Percentiles rank a stretch among this genome's conserved stretches.
These are phyloP conservation scores for Parachaetomium inaequale DNA, from an alignment of 495 filamentous ascomycete species.

Conservation along the genomic window DNA sequence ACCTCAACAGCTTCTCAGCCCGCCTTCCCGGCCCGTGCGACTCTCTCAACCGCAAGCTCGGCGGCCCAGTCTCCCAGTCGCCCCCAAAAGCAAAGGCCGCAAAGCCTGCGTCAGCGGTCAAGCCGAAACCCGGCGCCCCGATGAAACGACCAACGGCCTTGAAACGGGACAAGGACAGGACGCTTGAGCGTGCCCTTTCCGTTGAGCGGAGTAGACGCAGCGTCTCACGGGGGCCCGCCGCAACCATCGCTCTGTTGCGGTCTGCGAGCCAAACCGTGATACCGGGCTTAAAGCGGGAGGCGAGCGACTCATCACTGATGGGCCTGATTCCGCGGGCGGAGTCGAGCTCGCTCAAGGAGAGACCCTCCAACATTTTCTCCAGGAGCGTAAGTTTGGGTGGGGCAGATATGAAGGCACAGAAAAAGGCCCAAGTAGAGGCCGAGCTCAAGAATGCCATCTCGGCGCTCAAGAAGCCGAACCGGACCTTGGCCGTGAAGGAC, in stretches of 20 bases:
- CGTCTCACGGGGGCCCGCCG: conserved; percentile 49
- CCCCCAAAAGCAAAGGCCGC: conserved; percentile 52
- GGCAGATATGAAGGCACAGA: conserved; percentile 61
- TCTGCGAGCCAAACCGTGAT: conserved; percentile 62
- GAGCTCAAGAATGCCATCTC: conserved; percentile 81
- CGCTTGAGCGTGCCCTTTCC: conserved; percentile 67
- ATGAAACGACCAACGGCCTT: conserved; percentile 48
- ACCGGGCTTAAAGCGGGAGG: conserved; percentile 60
- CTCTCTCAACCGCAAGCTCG: conserved; percentile 79
- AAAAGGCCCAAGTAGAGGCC: conserved; percentile 71
- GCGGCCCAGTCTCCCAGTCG: conserved; percentile 65
- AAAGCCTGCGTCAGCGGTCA: conserved; percentile 36
- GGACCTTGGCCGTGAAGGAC: conserved; percentile 69
- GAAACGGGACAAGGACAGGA: conserved; percentile 54
- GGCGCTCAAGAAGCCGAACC: conserved; percentile 81
- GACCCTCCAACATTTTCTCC: conserved; percentile 21
- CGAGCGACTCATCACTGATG: conserved; percentile 57
- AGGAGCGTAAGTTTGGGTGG: conserved; percentile 25
- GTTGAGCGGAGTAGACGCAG: conserved; percentile 57
- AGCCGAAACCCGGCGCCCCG: conserved; percentile 53
- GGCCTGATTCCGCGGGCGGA: conserved; percentile 47
- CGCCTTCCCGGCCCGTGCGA: conserved; percentile 78
- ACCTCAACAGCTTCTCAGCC: conserved; percentile 59
- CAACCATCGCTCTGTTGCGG: conserved; percentile 58
- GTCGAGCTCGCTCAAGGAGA: conserved; percentile 40